Evolutionary conservation across 2,329 filamentous ascomycete genomes (phyloP).

Genomic region (Fusarium setosum): DNA sequence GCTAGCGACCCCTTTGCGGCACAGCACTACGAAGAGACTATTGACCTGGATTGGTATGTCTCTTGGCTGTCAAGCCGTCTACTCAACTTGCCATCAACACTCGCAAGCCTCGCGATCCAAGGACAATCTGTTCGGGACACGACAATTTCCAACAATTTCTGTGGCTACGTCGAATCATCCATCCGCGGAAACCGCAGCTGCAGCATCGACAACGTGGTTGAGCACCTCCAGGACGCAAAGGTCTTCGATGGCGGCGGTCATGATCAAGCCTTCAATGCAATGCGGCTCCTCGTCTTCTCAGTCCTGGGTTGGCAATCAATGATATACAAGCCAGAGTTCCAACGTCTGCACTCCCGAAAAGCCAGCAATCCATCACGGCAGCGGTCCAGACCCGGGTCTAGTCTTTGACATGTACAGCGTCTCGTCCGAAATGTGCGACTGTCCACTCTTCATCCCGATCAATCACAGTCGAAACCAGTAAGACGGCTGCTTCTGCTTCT

Average conservation of each 20-base stretch:
- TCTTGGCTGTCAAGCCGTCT: slow-evolving; percentile 1
- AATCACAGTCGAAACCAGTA: background rate
- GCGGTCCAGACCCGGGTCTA: background rate
- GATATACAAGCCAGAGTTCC: background rate
- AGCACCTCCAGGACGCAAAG: background rate
- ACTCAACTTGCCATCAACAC: background rate
- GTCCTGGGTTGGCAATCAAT: background rate
- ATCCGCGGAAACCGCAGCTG: background rate
- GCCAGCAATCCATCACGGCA: background rate
- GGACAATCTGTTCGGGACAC: background rate
- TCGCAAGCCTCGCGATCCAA: background rate
- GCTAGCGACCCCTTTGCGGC: background rate
- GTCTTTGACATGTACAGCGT: background rate
- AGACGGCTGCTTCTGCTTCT: background rate
- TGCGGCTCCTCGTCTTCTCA: background rate
- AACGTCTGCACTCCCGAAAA: background rate
- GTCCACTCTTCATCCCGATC: background rate
- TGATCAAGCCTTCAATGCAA: background rate
- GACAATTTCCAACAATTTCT: background rate
- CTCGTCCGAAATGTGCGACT: background rate
- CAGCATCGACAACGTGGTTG: background rate
- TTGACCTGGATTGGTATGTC: background rate
- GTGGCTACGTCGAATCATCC: background rate
- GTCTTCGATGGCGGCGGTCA: background rate
- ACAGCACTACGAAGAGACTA: background rate